A percentile compares a stretch with the other conserved stretches of the same genome.
Conservation (phyloP, 208 protist species). For the Wallacemonas sp. region DNA sequence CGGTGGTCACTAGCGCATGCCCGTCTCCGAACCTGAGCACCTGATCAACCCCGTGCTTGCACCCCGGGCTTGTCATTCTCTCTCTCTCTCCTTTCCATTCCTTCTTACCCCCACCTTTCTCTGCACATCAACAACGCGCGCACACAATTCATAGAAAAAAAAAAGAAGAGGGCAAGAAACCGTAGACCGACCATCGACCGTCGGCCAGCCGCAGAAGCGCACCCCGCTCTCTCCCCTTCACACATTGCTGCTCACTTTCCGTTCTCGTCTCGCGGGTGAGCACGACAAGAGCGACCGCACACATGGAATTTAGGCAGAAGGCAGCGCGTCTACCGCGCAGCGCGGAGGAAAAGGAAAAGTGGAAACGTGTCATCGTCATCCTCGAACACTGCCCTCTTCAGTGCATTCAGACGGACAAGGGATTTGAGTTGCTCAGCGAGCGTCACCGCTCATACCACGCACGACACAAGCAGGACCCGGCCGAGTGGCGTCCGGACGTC, state of each 20-base stretch:
- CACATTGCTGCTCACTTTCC: background rate
- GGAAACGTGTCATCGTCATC: conserved; percentile 94
- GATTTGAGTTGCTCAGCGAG: conserved; percentile 97
- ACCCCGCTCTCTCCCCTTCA: too few relatives aligned
- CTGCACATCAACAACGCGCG: background rate
- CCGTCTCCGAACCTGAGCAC: too few relatives aligned
- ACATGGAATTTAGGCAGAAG: conserved; percentile 85
- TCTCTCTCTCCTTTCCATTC: conserved; percentile 1
- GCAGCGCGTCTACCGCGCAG: conserved; percentile 82
- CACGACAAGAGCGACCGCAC: background rate
- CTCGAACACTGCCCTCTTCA: conserved; percentile 94
- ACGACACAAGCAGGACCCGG: conserved; percentile 93
- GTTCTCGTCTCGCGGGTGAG: background rate
- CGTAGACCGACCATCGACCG: background rate
- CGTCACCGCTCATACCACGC: conserved; percentile 94
- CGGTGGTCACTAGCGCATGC: too few relatives aligned
- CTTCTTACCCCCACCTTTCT: background rate
- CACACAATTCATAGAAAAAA: background rate
- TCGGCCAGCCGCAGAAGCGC: too few relatives aligned
- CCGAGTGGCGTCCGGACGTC: conserved; percentile 97
- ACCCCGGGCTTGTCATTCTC: background rate
- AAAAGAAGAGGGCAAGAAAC: background rate
- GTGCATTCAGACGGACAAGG: conserved; percentile 91
- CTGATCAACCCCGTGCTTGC: too few relatives aligned
- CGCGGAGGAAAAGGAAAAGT: conserved; percentile 83